Conservation (phyloP, 345 rosid genomes). For the Luvunga scandens region DNA sequence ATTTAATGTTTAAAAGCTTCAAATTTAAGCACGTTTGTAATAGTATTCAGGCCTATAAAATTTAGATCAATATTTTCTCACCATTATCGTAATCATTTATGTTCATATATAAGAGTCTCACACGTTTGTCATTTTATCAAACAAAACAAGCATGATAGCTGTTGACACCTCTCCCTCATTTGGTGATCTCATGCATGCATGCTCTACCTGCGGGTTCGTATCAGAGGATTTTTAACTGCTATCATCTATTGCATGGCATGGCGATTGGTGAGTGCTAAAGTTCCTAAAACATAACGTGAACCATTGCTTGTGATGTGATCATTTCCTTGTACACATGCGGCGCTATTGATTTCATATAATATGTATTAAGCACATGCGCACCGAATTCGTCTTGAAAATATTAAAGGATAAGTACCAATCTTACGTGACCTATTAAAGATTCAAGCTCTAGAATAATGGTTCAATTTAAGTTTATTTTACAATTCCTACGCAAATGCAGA, state of each 20-base stretch:
- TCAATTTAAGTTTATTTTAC: neutral
- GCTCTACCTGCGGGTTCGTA: neutral
- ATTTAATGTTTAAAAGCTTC: too few relatives aligned
- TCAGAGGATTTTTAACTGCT: neutral
- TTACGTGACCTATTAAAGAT: conserved; percentile 3
- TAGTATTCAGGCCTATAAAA: too few relatives aligned
- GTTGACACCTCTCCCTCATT: too few relatives aligned
- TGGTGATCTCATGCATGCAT: too few relatives aligned
- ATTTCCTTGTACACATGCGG: neutral
- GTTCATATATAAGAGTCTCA: too few relatives aligned
- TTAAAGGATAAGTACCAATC: neutral
- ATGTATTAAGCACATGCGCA: too few relatives aligned
- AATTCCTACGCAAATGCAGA: neutral
- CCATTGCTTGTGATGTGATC: neutral
- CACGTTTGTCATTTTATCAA: too few relatives aligned
- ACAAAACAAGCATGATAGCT: too few relatives aligned
- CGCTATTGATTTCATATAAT: neutral
- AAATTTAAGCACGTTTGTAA: too few relatives aligned
- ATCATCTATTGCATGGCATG: neutral
- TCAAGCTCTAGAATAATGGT: neutral
- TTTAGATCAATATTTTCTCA: too few relatives aligned
- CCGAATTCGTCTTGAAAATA: neutral
- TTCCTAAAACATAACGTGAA: neutral
- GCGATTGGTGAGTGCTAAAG: neutral
- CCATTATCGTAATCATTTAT: too few relatives aligned